phyloP scores from a whole-genome alignment of 2,329 filamentous ascomycete genomes.

The Teratosphaeria destructans region DNA sequence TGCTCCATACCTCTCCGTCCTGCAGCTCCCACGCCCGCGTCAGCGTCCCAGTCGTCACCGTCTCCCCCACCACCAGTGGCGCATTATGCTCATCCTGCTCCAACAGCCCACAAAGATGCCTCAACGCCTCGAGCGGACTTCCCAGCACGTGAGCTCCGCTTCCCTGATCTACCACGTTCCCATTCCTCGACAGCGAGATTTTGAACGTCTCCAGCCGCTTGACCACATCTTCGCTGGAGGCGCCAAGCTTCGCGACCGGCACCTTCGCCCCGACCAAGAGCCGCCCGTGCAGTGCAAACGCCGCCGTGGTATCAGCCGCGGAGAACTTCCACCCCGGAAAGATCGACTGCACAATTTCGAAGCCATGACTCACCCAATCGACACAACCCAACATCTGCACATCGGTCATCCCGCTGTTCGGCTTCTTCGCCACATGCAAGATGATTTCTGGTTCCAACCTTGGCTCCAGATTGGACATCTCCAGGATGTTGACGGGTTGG shows the following conservation, averaged over 20 bases:
- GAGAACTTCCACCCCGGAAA: not conserved
- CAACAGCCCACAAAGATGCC: not conserved
- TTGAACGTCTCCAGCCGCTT: not conserved
- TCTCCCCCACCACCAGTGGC: not conserved
- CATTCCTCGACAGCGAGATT: not conserved
- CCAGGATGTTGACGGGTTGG: not conserved
- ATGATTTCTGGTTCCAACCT: not conserved
- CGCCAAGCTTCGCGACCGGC: not conserved
- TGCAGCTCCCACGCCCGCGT: not conserved
- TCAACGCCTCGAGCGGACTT: not conserved
- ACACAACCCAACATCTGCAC: not conserved
- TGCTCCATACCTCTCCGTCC: not conserved
- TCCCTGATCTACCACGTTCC: not conserved
- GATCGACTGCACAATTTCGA: not conserved
- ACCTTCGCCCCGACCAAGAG: not conserved
- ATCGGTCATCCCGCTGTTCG: not conserved
- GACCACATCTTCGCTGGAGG: not conserved
- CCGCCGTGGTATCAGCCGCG: not conserved
- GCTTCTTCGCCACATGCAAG: not conserved
- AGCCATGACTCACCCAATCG: not conserved
- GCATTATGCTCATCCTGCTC: not conserved
- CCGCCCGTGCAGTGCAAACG: not conserved
- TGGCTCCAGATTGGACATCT: not conserved
- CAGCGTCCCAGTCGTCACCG: not conserved
- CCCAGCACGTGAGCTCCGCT: not conserved